A percentile compares a stretch with the other conserved stretches of the same genome.
Evolutionary conservation across 108 stramenopile species (phyloP).

Genomic region (Pseudonitzschia delicatissima): DNA sequence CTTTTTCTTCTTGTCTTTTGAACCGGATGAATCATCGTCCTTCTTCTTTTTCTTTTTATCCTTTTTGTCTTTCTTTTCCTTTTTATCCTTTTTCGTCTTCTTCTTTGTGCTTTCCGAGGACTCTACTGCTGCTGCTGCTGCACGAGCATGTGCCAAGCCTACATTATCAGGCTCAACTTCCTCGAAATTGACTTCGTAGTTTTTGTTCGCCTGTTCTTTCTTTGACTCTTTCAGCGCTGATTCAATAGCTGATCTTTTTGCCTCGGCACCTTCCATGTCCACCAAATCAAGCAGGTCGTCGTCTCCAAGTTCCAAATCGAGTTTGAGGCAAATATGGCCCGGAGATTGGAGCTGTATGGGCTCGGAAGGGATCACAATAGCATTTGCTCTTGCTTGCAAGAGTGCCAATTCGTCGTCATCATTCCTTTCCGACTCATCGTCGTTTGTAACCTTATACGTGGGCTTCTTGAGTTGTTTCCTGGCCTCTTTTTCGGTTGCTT

Average conservation of each 20-base stretch:
- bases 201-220: neutral
- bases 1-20: neutral
- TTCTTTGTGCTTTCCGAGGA: neutral
- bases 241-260: neutral
- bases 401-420: neutral
- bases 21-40: neutral
- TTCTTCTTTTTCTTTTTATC: conserved; percentile 5
- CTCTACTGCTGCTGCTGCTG: neutral
- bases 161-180: neutral
- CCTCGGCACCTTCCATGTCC: neutral
- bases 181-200: neutral
- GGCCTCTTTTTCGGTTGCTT: neutral
- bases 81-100: neutral
- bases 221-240: neutral
- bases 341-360: no score
- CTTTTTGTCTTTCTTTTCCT: neutral
- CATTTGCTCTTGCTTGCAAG: neutral
- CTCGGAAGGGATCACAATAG: neutral
- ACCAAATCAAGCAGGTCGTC: neutral
- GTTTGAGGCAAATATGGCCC: no score
- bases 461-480: neutral
- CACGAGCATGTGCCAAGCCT: neutral
- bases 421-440: neutral
- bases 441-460: neutral
- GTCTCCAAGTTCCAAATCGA: neutral